Base-by-base conservation (phyloP, 31 red algal species). In the Pterothamnion heteromorphum region DNA sequence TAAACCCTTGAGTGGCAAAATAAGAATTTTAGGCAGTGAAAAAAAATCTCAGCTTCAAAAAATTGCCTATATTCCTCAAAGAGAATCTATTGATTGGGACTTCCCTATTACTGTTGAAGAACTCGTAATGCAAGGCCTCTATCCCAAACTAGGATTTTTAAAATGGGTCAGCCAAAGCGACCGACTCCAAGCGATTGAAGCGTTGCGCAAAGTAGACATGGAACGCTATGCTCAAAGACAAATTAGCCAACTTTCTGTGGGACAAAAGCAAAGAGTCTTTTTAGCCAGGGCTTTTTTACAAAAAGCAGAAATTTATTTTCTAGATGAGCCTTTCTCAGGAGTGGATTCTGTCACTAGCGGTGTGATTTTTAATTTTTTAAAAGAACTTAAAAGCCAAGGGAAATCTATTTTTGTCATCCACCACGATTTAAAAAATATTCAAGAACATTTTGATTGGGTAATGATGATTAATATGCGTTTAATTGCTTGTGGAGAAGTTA, bases 1-100 rank as follows among this genome's bases (percentile, higher is more conserved):
- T 20, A 93, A 93, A 76, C 91, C 93, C 32, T 95, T 93, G 0
- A 87, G 89, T 35, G 51, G 51, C 9, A 64, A n/a, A 9, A 64
- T 64, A 9, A 9, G 51, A 64, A 18, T 9, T 9, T 18, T 9
- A 64, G 51, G 51, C 51, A n/a, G n/a, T 18, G 51, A 9, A 18
- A 64, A 18, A 9, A 9, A n/a, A 64, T 18, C 9, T 18, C n/a
- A n/a, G 51, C n/a, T n/a, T n/a, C 9, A n/a, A 18, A n/a, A 64
- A n/a, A 18, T 64, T 64, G 51, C 51, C 51, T 64, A 64, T n/a
- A 9, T 64, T 64, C 51, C 51, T 64, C 51, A 64, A 64, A 9
- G 51, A 18, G 51, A 64, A 64, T 9, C 9, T 9, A n/a, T 64
- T 64, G 51, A 64, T n/a, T 64, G 51, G 51, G n/a, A 64, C n/a